phyloP scores from a whole-genome alignment of 2,329 filamentous ascomycete species.

The Coleophoma cylindrospora region DNA sequence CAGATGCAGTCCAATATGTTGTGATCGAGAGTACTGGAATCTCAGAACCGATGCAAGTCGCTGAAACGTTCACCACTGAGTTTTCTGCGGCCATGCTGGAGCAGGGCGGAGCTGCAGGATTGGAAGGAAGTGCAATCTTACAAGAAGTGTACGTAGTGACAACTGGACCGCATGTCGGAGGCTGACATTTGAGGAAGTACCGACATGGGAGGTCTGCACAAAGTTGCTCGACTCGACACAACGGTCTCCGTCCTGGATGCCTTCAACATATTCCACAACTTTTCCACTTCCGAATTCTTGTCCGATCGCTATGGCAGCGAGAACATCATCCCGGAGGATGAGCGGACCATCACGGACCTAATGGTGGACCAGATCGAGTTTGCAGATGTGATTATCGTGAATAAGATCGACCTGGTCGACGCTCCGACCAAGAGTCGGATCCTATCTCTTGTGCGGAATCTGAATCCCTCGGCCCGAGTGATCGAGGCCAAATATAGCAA shows the following conservation, averaged over 20 bases:
- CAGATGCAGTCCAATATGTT: conserved; percentile 64
- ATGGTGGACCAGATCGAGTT: conserved; percentile 78
- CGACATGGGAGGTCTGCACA: conserved; percentile 58
- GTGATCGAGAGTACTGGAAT: conserved; percentile 69
- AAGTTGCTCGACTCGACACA: conserved; percentile 62
- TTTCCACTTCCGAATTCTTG: conserved; percentile 64
- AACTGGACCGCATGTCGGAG: neutral
- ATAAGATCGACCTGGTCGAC: conserved; percentile 46
- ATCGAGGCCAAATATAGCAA: conserved; percentile 54
- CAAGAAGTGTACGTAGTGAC: conserved; percentile 7
- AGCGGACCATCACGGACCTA: conserved; percentile 68
- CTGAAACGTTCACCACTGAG: conserved; percentile 63
- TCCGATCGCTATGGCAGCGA: conserved; percentile 54
- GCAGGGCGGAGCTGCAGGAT: conserved; percentile 1
- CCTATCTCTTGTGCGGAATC: conserved; percentile 46
- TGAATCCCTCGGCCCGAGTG: conserved; percentile 64
- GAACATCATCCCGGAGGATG: conserved; percentile 61
- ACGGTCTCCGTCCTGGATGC: conserved; percentile 70
- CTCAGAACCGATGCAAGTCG: conserved; percentile 69
- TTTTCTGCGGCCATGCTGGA: conserved; percentile 24
- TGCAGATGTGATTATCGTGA: conserved; percentile 66
- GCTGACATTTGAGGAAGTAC: conserved; percentile 28
- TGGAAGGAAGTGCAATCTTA: conserved; percentile 2
- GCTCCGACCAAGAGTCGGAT: conserved; percentile 40
- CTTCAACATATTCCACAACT: conserved; percentile 68